Evolutionary conservation across 2,329 filamentous ascomycete genomes (phyloP).

Genomic region (Claviceps humidiphila): DNA sequence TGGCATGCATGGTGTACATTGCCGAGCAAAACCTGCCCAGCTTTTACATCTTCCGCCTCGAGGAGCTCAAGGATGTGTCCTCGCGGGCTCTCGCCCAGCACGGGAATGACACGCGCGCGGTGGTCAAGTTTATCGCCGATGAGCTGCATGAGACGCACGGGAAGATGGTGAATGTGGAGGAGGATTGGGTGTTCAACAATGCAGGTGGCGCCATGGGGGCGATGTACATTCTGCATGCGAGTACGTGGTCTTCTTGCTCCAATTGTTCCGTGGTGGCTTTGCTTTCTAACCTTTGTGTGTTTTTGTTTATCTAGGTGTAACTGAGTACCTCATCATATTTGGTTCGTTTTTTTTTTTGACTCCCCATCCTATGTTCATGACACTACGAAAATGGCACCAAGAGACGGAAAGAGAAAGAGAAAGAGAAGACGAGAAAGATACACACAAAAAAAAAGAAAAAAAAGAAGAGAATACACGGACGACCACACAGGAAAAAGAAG

Average conservation of each 20-base stretch:
- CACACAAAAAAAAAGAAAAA: no score
- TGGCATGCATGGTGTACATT: slow-evolving; percentile 40
- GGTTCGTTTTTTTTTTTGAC: slow-evolving; percentile 23
- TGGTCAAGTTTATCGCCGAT: slow-evolving; percentile 56
- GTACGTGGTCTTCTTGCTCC: slow-evolving; percentile 30
- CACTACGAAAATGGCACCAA: no score
- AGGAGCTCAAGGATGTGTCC: slow-evolving; percentile 55
- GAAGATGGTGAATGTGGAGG: slow-evolving; percentile 50
- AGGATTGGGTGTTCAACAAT: slow-evolving; percentile 89
- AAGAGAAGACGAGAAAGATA: no score
- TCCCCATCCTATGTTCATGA: no score
- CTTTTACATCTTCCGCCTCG: slow-evolving; percentile 65
- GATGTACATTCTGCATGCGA: slow-evolving; percentile 83
- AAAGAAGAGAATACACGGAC: neutral
- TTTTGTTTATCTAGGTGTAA: slow-evolving; percentile 42
- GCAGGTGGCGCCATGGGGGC: slow-evolving; percentile 83
- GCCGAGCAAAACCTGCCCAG: slow-evolving; percentile 44
- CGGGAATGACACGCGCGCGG: slow-evolving; percentile 59
- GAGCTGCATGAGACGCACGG: slow-evolving; percentile 44
- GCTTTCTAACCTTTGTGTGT: neutral
- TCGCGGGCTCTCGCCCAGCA: slow-evolving; percentile 52
- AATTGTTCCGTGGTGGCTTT: no score
- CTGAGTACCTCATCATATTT: slow-evolving; percentile 84
- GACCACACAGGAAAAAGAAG: neutral
- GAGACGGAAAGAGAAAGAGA: no score